phyloP scores from a whole-genome alignment of 176 grass and related monocot species.

The Tuctoria greenei region DNA sequence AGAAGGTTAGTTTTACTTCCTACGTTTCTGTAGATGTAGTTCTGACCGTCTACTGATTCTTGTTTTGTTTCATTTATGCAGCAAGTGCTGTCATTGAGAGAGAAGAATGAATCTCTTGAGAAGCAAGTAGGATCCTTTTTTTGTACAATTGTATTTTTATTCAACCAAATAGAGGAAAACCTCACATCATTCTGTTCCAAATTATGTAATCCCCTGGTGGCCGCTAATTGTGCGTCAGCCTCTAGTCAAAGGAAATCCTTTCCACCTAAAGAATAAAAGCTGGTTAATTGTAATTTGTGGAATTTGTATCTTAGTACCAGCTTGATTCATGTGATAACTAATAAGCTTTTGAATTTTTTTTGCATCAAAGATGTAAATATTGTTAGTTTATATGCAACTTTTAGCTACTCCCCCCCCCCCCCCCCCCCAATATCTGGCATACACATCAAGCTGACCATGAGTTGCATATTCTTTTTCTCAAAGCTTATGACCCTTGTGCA shows the following conservation, averaged over 20 bases:
- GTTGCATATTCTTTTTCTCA: constrained; percentile 20
- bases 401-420: not conserved
- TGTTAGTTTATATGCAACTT: not conserved
- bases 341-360: not conserved
- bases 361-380: constrained; percentile 1
- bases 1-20: constrained; percentile 61
- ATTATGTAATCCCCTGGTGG: not conserved
- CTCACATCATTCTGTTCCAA: constrained; percentile 3
- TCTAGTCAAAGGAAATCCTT: not conserved
- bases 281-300: constrained; percentile 2
- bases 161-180: constrained; percentile 2
- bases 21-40: constrained; percentile 18
- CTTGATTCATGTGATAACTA: constrained; percentile 15
- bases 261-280: not conserved
- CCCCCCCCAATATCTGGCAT: not conserved
- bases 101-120: constrained; percentile 66
- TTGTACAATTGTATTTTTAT: not conserved
- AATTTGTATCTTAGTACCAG: not conserved
- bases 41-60: constrained; percentile 32
- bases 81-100: constrained; percentile 73
- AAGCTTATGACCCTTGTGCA: constrained; percentile 33
- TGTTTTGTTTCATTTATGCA: constrained; percentile 55
- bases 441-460: not conserved
- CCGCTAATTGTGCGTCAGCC: not conserved
- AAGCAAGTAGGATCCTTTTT: constrained; percentile 56